phyloP scores from a whole-genome alignment of 176 grass and related monocot genomes.

The Panicum miliaceum region DNA sequence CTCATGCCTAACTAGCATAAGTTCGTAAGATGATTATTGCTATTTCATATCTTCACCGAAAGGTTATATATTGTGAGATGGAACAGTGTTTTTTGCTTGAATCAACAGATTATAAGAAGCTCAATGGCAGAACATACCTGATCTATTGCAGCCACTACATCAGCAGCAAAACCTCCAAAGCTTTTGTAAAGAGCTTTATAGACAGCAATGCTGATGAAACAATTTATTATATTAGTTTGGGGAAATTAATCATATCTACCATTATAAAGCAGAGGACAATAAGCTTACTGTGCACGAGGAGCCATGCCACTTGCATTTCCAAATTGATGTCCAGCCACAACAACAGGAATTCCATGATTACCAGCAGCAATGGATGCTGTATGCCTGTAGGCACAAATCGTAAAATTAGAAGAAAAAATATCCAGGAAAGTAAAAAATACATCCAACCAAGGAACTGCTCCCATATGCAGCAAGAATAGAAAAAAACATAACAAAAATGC shows the following conservation, averaged over 20 bases:
- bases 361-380: conserved; percentile 95
- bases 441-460: not conserved
- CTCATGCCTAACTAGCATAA: not conserved
- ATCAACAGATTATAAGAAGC: conserved; percentile 22
- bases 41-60: not conserved
- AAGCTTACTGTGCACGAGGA: conserved; percentile 95
- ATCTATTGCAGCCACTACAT: conserved; percentile 98
- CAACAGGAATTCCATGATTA: conserved; percentile 90
- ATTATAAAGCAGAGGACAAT: conserved; percentile 28
- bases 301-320: conserved; percentile 99
- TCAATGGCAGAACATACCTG: conserved; percentile 59
- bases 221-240: conserved; percentile 13
- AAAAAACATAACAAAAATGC: not conserved
- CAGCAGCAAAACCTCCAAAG: conserved; percentile 99
- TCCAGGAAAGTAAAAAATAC: not conserved
- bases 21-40: not conserved
- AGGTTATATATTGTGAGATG: conserved; percentile 13
- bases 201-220: conserved; percentile 83
- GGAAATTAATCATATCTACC: conserved; percentile 5
- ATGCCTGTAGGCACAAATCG: conserved; percentile 63
- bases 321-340: conserved; percentile 89
- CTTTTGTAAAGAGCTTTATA: conserved; percentile 99
- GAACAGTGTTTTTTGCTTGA: not conserved
- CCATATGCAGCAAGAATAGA: conserved; percentile 7
- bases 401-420: conserved; percentile 3